These are phyloP conservation scores for Cymodocea nodosa DNA, from an alignment of 116 monocot genomes.

Conservation along the genomic window DNA sequence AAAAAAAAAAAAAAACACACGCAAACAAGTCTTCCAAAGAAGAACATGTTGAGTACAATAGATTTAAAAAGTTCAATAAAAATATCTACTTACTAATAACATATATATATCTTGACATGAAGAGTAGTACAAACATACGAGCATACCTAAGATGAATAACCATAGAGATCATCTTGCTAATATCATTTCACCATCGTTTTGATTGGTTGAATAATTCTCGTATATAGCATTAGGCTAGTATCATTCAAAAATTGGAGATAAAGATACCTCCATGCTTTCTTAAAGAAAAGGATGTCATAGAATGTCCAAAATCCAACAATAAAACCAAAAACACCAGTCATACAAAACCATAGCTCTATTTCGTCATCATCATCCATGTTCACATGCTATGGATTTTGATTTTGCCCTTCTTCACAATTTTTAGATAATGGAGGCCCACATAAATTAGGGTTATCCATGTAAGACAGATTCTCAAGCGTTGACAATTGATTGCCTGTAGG, in stretches of 20 bases:
- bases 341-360: not conserved
- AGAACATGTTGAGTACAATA: too few species aligned
- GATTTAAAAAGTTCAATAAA: too few species aligned
- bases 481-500: constrained; percentile 7
- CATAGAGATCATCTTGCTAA: too few species aligned
- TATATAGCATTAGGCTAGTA: not conserved
- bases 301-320: constrained; percentile 5
- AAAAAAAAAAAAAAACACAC: too few species aligned
- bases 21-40: too few species aligned
- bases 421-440: constrained; percentile 6
- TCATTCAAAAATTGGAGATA: not conserved
- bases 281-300: constrained; percentile 4
- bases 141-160: too few species aligned
- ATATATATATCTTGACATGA: too few species aligned
- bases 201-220: not conserved
- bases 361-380: not conserved
- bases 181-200: too few species aligned
- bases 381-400: too few species aligned
- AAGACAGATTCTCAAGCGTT: constrained; percentile 4
- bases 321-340: not conserved
- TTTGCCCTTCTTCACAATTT: not conserved
- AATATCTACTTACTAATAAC: too few species aligned
- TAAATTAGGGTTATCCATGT: constrained; percentile 5
- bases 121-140: too few species aligned
- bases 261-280: constrained; percentile 4